These are phyloP conservation scores for Anisodus acutangulus DNA, from an alignment of 257 asterid genomes.

Conservation along the genomic window DNA sequence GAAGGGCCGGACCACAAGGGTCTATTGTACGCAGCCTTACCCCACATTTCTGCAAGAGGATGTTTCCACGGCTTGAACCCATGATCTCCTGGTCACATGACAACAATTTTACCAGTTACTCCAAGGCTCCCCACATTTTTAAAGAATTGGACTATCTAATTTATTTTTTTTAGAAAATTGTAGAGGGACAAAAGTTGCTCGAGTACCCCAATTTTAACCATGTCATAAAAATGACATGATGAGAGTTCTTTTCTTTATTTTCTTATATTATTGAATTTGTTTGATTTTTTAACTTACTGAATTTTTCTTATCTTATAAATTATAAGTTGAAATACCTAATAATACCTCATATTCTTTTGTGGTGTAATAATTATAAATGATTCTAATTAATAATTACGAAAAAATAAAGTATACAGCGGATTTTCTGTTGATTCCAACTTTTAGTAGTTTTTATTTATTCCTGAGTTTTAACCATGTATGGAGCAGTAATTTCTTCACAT, in stretches of 20 bases:
- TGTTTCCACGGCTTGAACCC: no score
- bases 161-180: neutral
- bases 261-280: constrained; percentile 4
- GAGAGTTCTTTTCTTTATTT: neutral
- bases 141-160: neutral
- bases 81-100: no score
- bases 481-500: neutral
- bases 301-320: neutral
- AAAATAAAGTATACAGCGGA: neutral
- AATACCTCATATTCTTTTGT: no score
- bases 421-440: constrained; percentile 2
- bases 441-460: neutral
- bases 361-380: no score
- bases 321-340: no score
- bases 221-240: neutral
- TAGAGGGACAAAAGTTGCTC: neutral
- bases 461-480: neutral
- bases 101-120: no score
- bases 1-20: no score
- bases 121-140: no score
- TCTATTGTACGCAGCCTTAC: no score
- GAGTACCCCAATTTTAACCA: constrained; percentile 17
- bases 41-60: no score
- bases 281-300: neutral
- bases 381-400: no score